A percentile compares a stretch with the other conserved stretches of the same genome.
phyloP scores from a whole-genome alignment of 78 protist species.

The Dictyostelium capitatum region DNA sequence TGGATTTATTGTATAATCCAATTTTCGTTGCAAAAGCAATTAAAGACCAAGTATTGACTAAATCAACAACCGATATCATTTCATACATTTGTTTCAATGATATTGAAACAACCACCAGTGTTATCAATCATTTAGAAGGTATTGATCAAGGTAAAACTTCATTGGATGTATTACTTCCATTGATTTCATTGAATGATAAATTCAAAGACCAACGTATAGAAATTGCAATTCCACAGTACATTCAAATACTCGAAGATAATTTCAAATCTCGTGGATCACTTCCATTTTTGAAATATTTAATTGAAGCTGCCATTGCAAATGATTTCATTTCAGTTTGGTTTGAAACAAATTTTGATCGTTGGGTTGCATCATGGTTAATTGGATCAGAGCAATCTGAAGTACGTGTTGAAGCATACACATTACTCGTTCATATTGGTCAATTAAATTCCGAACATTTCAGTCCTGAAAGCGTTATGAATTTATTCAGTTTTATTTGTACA shows the following conservation, averaged over 20 bases:
- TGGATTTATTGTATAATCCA: constrained; percentile 38
- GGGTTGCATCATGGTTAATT: constrained; percentile 28
- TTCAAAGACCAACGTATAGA: constrained; percentile 18
- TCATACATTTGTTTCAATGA: constrained; percentile 40
- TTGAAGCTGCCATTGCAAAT: background rate
- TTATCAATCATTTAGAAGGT: constrained; percentile 10
- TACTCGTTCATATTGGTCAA: background rate
- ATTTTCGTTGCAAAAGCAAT: constrained; percentile 34
- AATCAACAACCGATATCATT: constrained; percentile 27
- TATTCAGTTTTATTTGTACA: background rate
- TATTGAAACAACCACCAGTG: background rate
- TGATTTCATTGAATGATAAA: constrained; percentile 31
- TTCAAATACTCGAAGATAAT: background rate
- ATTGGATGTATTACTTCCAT: constrained; percentile 29
- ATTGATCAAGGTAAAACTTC: background rate
- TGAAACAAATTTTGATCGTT: constrained; percentile 25
- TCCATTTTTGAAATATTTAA: background rate
- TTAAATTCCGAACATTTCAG: background rate
- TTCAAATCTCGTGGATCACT: background rate
- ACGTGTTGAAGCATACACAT: constrained; percentile 33
- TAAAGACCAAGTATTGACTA: background rate
- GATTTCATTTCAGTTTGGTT: constrained; percentile 12
- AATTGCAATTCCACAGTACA: constrained; percentile 17
- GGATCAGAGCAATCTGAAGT: constrained; percentile 26
- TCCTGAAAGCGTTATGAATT: background rate